These are phyloP conservation scores for Leucoagaricus sp. DNA, from an alignment of 1,284 basidiomycete genomes.

Conservation along the genomic window DNA sequence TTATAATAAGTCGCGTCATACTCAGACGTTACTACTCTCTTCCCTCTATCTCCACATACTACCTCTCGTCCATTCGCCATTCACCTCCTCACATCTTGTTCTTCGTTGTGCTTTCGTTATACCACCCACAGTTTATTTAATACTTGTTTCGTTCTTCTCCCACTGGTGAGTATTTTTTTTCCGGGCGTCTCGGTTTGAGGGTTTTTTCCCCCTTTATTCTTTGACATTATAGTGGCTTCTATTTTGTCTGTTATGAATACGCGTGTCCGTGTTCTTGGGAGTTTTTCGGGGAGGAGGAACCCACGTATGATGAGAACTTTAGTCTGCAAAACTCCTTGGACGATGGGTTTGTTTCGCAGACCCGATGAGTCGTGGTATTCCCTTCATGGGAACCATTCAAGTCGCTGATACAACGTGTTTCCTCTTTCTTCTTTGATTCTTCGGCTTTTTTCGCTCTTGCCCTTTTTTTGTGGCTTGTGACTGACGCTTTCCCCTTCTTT, in stretches of 20 bases:
- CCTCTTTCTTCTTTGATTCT: neutral
- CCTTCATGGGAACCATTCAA: conserved; percentile 20
- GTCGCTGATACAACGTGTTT: conserved; percentile 16
- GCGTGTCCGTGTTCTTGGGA: neutral
- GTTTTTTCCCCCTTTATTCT: no score
- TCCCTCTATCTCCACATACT: no score
- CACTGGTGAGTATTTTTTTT: no score
- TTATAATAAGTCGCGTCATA: conserved; percentile 29
- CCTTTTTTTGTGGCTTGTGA: neutral
- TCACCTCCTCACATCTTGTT: conserved; percentile 8
- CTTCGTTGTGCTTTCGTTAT: conserved; percentile 8
- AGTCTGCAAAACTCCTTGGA: conserved; percentile 16
- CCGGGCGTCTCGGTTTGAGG: no score
- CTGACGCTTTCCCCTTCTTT: neutral
- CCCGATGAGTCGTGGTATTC: conserved; percentile 16
- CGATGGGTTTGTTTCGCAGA: conserved; percentile 14
- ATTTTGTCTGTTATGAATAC: no score
- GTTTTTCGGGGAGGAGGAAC: neutral
- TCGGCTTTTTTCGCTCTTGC: neutral
- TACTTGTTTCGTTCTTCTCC: no score
- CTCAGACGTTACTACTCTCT: neutral
- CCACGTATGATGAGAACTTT: conserved; percentile 14
- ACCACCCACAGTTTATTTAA: no score
- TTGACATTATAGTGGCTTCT: no score
- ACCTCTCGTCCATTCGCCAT: no score